Percentiles rank a stretch among this genome's conserved stretches.
phyloP scores from a whole-genome alignment of 2,329 filamentous ascomycete species.

The Monascus ruber region DNA sequence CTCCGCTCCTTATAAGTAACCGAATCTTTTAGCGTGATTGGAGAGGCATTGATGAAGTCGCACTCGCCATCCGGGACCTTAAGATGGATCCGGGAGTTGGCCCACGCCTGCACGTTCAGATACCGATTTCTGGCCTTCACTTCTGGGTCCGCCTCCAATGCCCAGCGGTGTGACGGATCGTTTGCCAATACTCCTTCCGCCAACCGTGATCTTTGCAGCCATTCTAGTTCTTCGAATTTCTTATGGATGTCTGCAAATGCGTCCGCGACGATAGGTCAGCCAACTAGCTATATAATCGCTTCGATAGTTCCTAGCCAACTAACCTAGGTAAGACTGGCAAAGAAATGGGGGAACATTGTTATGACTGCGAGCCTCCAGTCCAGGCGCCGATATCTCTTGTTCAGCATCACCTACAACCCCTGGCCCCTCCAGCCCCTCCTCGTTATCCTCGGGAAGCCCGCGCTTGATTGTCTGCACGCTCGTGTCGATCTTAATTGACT shows the following conservation, averaged over 20 bases:
- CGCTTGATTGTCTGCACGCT: constrained; percentile 28
- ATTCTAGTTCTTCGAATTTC: constrained; percentile 52
- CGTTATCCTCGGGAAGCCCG: constrained; percentile 24
- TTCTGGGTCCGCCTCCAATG: constrained; percentile 46
- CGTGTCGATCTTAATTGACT: constrained; percentile 31
- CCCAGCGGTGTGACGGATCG: constrained; percentile 44
- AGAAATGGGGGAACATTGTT: constrained; percentile 28
- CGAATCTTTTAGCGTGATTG: constrained; percentile 48
- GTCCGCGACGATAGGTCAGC: constrained; percentile 4
- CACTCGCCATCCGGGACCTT: constrained; percentile 60
- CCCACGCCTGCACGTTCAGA: constrained; percentile 79
- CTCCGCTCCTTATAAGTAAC: constrained; percentile 37
- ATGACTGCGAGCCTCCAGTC: constrained; percentile 17
- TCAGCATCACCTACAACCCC: constrained; percentile 11
- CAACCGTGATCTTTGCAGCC: constrained; percentile 46
- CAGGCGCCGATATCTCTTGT: constrained; percentile 13
- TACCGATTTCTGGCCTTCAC: constrained; percentile 67
- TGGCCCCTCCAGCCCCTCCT: constrained; percentile 17
- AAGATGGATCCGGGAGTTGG: constrained; percentile 72
- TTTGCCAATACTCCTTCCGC: constrained; percentile 33
- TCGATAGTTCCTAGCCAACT: constrained; percentile 10
- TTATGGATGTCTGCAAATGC: constrained; percentile 40
- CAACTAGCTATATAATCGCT: not conserved
- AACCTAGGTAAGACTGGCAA: constrained; percentile 26
- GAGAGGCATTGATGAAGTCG: constrained; percentile 76